Conservation (phyloP, 192 early-diverging fungal species). For the Entomortierella parvispora region DNA sequence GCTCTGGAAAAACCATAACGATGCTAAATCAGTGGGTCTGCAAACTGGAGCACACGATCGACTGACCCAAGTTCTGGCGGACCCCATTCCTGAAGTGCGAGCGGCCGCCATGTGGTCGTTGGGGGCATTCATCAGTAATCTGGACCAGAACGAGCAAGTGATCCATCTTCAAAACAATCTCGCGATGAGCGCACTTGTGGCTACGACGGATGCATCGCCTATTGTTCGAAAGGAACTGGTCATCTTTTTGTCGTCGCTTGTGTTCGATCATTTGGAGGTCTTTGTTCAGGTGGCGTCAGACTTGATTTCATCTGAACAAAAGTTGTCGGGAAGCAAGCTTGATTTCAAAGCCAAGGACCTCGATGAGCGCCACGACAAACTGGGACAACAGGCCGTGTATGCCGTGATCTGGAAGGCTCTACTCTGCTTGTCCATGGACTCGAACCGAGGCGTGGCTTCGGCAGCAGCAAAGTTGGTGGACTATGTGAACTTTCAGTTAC, state of each 20-base stretch:
- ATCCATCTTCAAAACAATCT: conserved; percentile 80
- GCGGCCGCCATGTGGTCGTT: conserved; percentile 85
- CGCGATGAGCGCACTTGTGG: conserved; percentile 70
- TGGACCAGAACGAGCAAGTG: conserved; percentile 74
- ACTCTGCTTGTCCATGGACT: conserved; percentile 83
- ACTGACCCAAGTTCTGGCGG: conserved; percentile 65
- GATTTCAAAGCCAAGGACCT: conserved; percentile 20
- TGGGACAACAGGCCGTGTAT: conserved; percentile 61
- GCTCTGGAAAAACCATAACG: conserved; percentile 82
- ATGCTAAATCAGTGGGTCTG: conserved; percentile 72
- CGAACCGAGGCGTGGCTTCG: conserved; percentile 79
- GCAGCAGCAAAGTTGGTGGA: conserved; percentile 82
- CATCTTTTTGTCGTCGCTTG: conserved; percentile 76
- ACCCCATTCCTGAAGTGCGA: conserved; percentile 84
- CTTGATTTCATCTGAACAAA: conserved; percentile 47
- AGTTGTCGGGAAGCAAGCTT: conserved; percentile 54
- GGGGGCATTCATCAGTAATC: conserved; percentile 78
- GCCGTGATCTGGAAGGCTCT: conserved; percentile 83
- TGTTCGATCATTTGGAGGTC: conserved; percentile 70
- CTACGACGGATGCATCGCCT: conserved; percentile 84
- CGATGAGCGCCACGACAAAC: conserved; percentile 30
- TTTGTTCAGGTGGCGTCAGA: conserved; percentile 76
- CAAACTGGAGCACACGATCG: conserved; percentile 71
- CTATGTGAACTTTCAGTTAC: conserved; percentile 61
- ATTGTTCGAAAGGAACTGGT: conserved; percentile 92